Evolutionary conservation across 192 early-diverging fungal species (phyloP), one percentile per base, ranked within the genome.

Genomic region (Backusella circina): DNA sequence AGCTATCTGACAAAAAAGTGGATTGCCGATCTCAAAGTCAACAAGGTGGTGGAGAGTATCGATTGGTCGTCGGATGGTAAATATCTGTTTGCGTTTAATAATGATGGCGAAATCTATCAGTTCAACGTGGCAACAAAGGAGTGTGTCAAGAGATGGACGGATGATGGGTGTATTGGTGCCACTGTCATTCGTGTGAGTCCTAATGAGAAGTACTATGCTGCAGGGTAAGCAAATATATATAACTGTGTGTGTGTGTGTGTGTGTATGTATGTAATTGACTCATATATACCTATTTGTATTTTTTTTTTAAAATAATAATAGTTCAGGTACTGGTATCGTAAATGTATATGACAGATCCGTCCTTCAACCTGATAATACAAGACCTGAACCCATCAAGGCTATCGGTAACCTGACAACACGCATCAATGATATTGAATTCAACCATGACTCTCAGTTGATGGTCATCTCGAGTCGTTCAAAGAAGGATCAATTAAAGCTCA

Each of bases 1-100:
- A 87, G 90, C 0, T 85, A 84, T 18, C 79, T 82, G 10, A 96
- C 96, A 18, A 96, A 95, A 79, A 94, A 96, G 78, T 96, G 94
- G 93, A 88, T 96, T 37, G 90, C 84, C 65, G 94, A 92, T 73
- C 74, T 99, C 74, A 93, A 95, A 76, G 95, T 99, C 93, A 98
- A 97, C 80, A 91, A 90, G n/a, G 84, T 84, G 4, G 91, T 91
- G 4, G 80, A 83, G 7, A 85, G 90, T 18, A 82, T 95, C 4
- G 88, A 90, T 28, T 98, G 96, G 85, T 93, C 93, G 0, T 81
- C 82, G 16, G 95, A 98, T 80, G 91, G 93, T 18, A 84, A 89
- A 33, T 92, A 86, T 75, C 70, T 98, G 65, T 95, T 86, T 84
- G 91, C 91, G 31, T 85, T 95, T 44, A 93, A 94, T 26, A 82